phyloP scores from a whole-genome alignment of 2,329 filamentous ascomycete genomes.

The Thelonectria olida region DNA sequence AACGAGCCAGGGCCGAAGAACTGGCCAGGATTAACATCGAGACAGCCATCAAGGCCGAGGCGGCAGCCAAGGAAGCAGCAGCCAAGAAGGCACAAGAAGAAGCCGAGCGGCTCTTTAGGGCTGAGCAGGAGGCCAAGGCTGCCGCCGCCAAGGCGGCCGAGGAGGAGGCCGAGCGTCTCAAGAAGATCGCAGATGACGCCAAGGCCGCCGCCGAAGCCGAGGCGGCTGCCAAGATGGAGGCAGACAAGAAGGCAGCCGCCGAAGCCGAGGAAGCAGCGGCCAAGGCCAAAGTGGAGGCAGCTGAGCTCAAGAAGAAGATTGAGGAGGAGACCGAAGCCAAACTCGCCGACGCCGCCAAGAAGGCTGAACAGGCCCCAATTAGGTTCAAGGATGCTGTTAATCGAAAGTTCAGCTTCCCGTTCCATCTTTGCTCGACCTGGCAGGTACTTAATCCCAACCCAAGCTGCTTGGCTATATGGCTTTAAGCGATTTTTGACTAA shows the following conservation, averaged over 20 bases:
- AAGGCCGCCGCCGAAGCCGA: constrained; percentile 51
- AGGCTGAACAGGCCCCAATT: constrained; percentile 76
- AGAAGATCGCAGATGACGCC: constrained; percentile 55
- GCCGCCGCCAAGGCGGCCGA: constrained; percentile 51
- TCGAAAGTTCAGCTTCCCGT: constrained; percentile 92
- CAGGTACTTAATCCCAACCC: constrained; percentile 62
- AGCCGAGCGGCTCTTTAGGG: constrained; percentile 50
- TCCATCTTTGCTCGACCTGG: constrained; percentile 86
- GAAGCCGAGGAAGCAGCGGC: constrained; percentile 55
- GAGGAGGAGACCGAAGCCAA: constrained; percentile 64
- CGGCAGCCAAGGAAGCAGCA: constrained; percentile 54
- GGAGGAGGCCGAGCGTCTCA: constrained; percentile 51
- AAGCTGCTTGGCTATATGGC: neutral
- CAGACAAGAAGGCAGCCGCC: constrained; percentile 50
- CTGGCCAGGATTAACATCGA: constrained; percentile 54
- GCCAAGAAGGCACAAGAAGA: constrained; percentile 53
- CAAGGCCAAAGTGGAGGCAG: constrained; percentile 63
- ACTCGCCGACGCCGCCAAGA: constrained; percentile 58
- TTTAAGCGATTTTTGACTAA: constrained; percentile 32
- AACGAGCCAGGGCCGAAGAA: constrained; percentile 55
- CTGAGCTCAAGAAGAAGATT: constrained; percentile 68
- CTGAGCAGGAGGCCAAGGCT: constrained; percentile 51
- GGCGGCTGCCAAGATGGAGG: constrained; percentile 51
- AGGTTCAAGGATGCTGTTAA: constrained; percentile 92
- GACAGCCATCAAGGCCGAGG: constrained; percentile 50